phyloP scores from a whole-genome alignment of 140 eudicot species.

The Cichorium intybus region DNA sequence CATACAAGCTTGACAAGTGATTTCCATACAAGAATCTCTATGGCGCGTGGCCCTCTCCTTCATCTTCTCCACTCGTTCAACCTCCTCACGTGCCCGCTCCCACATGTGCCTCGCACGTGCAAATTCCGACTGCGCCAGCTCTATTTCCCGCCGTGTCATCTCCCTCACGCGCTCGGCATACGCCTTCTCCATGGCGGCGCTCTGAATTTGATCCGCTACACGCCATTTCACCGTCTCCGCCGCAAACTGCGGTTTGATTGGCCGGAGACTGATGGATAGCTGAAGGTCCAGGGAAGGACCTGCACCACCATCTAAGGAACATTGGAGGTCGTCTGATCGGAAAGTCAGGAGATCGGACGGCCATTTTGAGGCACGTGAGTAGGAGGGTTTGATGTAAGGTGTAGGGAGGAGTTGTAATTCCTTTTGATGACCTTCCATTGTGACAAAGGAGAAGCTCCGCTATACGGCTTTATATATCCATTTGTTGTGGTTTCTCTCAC shows the following conservation, averaged over 20 bases:
- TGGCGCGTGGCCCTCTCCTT: slow-evolving; percentile 48
- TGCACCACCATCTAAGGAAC: not conserved
- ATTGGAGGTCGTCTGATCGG: slow-evolving; percentile 20
- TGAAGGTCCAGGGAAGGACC: slow-evolving; percentile 71
- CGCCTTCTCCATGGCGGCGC: slow-evolving; percentile 76
- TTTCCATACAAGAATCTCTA: slow-evolving; percentile 53
- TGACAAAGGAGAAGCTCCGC: not conserved
- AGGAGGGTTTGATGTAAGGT: slow-evolving; percentile 35
- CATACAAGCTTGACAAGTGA: slow-evolving; percentile 78
- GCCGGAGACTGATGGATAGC: slow-evolving; percentile 51
- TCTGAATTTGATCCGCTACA: slow-evolving; percentile 52
- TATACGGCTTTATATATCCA: slow-evolving; percentile 28
- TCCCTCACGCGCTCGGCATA: slow-evolving; percentile 82
- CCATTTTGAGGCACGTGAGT: slow-evolving; percentile 40
- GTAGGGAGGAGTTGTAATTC: slow-evolving; percentile 77
- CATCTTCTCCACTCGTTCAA: slow-evolving; percentile 56
- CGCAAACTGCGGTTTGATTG: slow-evolving; percentile 24
- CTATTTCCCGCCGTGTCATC: slow-evolving; percentile 74
- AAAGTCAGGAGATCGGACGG: slow-evolving; percentile 31
- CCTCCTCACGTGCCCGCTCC: slow-evolving; percentile 76
- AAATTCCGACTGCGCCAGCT: slow-evolving; percentile 73
- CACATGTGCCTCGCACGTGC: slow-evolving; percentile 71
- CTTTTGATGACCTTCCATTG: slow-evolving; percentile 45
- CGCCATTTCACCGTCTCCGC: slow-evolving; percentile 51
- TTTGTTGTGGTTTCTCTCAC: not conserved